phyloP scores from a whole-genome alignment of 148 eudicot genomes.

The Camellia lanceoleosa region DNA sequence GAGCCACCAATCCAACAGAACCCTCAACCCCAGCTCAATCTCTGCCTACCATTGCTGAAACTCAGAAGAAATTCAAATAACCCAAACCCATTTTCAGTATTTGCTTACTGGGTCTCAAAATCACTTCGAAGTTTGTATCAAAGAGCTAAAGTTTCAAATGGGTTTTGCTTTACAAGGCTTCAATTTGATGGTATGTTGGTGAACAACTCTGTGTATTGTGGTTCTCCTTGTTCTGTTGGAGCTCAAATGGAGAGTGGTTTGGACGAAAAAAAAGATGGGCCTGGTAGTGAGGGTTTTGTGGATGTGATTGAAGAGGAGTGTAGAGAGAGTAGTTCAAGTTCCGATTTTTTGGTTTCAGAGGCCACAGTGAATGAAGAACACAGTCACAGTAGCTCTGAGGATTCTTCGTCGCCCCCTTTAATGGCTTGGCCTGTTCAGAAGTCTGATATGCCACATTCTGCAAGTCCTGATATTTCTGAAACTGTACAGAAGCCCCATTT shows the following conservation, averaged over 20 bases:
- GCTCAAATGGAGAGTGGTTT: slow-evolving; percentile 29
- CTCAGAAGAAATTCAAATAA: slow-evolving; percentile 8
- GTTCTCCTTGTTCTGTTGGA: slow-evolving; percentile 25
- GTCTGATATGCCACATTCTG: slow-evolving; percentile 24
- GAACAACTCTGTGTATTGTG: slow-evolving; percentile 32
- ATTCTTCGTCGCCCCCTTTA: slow-evolving; percentile 45
- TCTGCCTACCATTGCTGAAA: slow-evolving; percentile 14
- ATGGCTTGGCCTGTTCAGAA: slow-evolving; percentile 34
- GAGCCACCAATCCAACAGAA: slow-evolving; percentile 12
- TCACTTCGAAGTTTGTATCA: slow-evolving; percentile 16
- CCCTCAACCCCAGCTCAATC: neutral
- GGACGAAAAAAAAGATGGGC: slow-evolving; percentile 20
- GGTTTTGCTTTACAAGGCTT: slow-evolving; percentile 24
- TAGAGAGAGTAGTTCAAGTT: slow-evolving; percentile 51
- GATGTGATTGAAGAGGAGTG: slow-evolving; percentile 28
- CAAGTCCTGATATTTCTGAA: slow-evolving; percentile 20
- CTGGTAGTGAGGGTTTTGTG: slow-evolving; percentile 6
- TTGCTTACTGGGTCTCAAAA: slow-evolving; percentile 28
- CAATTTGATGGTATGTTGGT: slow-evolving; percentile 27
- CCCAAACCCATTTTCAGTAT: slow-evolving; percentile 16
- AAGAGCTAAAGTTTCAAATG: slow-evolving; percentile 19
- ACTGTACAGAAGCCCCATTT: slow-evolving; percentile 21
- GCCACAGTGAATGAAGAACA: slow-evolving; percentile 31
- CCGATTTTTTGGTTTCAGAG: slow-evolving; percentile 43
- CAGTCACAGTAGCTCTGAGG: slow-evolving; percentile 42